phyloP scores from a whole-genome alignment of 2,329 filamentous ascomycete genomes.

The Metarhizium rileyi region DNA sequence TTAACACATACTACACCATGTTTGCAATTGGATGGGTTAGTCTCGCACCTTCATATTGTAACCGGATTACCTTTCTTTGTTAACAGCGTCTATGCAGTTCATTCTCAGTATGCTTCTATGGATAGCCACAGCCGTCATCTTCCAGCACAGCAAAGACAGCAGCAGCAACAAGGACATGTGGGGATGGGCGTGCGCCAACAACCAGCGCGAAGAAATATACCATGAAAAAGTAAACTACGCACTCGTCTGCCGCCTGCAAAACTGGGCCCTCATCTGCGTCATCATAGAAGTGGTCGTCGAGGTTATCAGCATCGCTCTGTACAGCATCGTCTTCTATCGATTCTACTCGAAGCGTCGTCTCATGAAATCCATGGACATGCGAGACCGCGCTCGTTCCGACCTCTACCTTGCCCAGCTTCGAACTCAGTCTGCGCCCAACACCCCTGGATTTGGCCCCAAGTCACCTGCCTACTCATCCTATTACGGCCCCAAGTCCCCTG shows the following conservation, averaged over 20 bases:
- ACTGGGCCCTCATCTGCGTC: constrained; percentile 93
- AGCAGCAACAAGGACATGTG: constrained; percentile 77
- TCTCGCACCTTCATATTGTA: neutral
- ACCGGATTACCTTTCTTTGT: neutral
- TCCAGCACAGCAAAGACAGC: constrained; percentile 68
- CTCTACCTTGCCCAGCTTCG: constrained; percentile 84
- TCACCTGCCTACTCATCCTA: constrained; percentile 23
- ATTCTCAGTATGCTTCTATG: constrained; percentile 88
- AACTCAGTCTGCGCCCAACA: constrained; percentile 86
- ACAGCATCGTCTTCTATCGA: constrained; percentile 91
- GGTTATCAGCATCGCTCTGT: constrained; percentile 81
- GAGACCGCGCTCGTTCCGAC: constrained; percentile 88
- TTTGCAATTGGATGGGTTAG: constrained; percentile 73
- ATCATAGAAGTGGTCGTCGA: constrained; percentile 95
- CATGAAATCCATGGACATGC: constrained; percentile 91
- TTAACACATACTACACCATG: constrained; percentile 88
- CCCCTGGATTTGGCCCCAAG: constrained; percentile 73
- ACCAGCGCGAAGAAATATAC: constrained; percentile 70
- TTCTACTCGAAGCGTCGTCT: constrained; percentile 95
- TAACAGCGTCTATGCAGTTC: constrained; percentile 43
- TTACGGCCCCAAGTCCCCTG: constrained; percentile 29
- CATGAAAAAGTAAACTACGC: constrained; percentile 74
- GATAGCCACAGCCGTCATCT: constrained; percentile 73
- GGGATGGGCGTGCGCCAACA: constrained; percentile 96
- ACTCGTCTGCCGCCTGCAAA: constrained; percentile 83